A percentile compares a stretch with the other conserved stretches of the same genome.
These are phyloP conservation scores for Macrophomina pseudophaseolina DNA, from an alignment of 2,329 filamentous ascomycete species.

Conservation along the genomic window DNA sequence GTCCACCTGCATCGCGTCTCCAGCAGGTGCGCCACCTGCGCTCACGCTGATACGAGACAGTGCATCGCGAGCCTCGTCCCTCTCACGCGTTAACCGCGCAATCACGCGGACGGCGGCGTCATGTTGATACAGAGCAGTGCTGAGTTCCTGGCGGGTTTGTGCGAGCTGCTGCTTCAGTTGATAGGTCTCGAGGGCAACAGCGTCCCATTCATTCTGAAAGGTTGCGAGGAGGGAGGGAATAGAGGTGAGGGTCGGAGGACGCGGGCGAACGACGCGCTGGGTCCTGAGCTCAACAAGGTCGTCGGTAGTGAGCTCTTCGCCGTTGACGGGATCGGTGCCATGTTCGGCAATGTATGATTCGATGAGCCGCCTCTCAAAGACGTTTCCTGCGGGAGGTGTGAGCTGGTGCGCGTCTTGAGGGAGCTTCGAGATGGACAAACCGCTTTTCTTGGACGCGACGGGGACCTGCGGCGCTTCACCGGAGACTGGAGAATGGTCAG, in stretches of 20 bases:
- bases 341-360: slow-evolving; percentile 94
- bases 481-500: slow-evolving; percentile 68
- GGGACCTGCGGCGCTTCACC: slow-evolving; percentile 95
- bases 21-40: slow-evolving; percentile 58
- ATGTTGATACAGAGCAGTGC: slow-evolving; percentile 92
- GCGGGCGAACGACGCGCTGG: slow-evolving; percentile 80
- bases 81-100: slow-evolving; percentile 84
- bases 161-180: slow-evolving; percentile 87
- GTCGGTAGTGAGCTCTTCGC: slow-evolving; percentile 79
- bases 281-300: slow-evolving; percentile 90
- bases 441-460: slow-evolving; percentile 92
- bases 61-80: slow-evolving; percentile 89
- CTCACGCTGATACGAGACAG: slow-evolving; percentile 83
- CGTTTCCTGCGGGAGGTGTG: slow-evolving; percentile 64
- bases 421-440: slow-evolving; percentile 56
- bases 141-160: slow-evolving; percentile 90
- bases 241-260: slow-evolving; percentile 91
- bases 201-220: slow-evolving; percentile 99
- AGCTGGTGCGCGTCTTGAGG: slow-evolving; percentile 33
- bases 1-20: slow-evolving; percentile 94
- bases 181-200: slow-evolving; percentile 87
- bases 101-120: slow-evolving; percentile 97
- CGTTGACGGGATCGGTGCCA: slow-evolving; percentile 88
- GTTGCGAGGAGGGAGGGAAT: slow-evolving; percentile 92
- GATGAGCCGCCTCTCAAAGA: slow-evolving; percentile 94